These are phyloP conservation scores for Pseudozyma pruni DNA, from an alignment of 1,284 basidiomycete genomes.

Conservation along the genomic window DNA sequence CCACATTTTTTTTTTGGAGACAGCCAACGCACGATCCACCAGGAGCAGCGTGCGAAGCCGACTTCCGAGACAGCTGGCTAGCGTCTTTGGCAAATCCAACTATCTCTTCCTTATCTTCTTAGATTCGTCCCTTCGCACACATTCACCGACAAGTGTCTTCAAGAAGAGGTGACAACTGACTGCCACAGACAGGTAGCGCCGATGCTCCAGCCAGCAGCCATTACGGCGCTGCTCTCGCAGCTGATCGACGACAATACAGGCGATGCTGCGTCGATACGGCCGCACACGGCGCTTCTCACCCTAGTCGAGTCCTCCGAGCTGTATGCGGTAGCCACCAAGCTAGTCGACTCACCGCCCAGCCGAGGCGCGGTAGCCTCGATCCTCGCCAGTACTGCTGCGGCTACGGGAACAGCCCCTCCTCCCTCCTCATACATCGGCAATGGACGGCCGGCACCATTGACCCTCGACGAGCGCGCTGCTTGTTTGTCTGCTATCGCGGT, in stretches of 20 bases:
- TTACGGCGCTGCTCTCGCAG: conserved; percentile 34
- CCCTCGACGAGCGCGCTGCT: conserved; percentile 33
- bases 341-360: conserved; percentile 14
- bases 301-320: conserved; percentile 44
- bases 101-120: no score
- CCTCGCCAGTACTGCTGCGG: conserved; percentile 30
- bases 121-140: background rate
- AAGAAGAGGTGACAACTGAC: no score
- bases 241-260: conserved; percentile 14
- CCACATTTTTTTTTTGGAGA: background rate
- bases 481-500: conserved; percentile 43
- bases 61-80: conserved; percentile 5
- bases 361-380: conserved; percentile 22
- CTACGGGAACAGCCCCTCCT: conserved; percentile 6
- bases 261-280: background rate
- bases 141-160: no score
- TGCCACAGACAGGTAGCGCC: no score
- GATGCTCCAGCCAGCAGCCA: conserved; percentile 43
- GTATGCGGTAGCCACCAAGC: conserved; percentile 30
- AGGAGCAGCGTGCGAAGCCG: conserved; percentile 1
- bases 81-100: no score
- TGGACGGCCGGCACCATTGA: conserved; percentile 6
- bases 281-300: conserved; percentile 39
- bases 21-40: background rate
- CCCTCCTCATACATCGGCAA: background rate